Percentiles rank a stretch among this genome's conserved stretches.
Evolutionary conservation across 345 rosid species (phyloP).

Genomic region (Eucalyptus curtisii): DNA sequence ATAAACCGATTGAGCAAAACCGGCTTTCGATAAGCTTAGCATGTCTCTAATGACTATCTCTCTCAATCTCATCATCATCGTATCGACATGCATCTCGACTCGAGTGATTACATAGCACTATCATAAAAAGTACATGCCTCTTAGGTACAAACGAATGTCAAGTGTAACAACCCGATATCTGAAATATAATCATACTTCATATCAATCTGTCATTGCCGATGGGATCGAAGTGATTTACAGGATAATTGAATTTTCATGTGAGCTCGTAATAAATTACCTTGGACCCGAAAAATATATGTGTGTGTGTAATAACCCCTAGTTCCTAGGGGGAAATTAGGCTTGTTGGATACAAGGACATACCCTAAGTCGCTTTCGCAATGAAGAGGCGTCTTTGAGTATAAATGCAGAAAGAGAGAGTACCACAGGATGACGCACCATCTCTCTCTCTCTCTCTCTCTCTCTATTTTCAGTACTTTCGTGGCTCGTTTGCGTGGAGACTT

Average conservation of each 20-base stretch:
- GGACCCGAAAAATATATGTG: no score
- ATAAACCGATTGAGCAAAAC: background rate
- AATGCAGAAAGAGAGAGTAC: background rate
- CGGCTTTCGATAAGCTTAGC: rapidly evolving
- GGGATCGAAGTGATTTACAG: background rate
- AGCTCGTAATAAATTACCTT: background rate
- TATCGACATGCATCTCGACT: no score
- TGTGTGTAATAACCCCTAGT: background rate
- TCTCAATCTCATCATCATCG: no score
- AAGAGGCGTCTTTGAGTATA: background rate
- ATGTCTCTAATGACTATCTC: background rate
- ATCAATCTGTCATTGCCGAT: rapidly evolving
- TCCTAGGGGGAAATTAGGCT: background rate
- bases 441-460: background rate
- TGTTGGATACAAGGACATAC: background rate
- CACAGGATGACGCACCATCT: background rate
- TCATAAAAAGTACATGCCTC: background rate
- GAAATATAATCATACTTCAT: rapidly evolving
- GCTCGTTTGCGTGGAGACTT: background rate
- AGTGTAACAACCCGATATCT: background rate
- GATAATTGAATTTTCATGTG: background rate
- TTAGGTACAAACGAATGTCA: rapidly evolving
- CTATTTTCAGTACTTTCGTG: background rate
- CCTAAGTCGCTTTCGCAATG: background rate
- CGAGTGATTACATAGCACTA: rapidly evolving